Evolutionary conservation across 306 rosid genomes (phyloP).

Genomic region (Prinsepia uniflora): DNA sequence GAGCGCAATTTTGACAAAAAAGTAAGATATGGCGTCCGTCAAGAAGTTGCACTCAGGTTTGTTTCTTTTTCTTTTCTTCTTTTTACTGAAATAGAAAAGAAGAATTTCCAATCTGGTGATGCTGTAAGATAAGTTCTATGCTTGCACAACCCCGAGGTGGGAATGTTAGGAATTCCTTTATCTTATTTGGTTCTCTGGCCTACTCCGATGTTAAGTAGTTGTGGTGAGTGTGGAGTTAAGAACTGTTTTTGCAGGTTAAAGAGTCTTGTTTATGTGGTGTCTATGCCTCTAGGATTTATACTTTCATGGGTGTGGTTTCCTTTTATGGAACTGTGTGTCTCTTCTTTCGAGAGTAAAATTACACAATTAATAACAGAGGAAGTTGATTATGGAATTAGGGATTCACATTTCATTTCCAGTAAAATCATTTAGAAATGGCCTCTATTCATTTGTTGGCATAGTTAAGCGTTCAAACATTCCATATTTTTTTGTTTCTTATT

Average conservation of each 20-base stretch:
- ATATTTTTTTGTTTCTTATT: too few relatives aligned
- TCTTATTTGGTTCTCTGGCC: background rate
- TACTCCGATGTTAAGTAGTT: background rate
- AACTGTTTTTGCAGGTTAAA: background rate
- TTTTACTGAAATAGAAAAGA: background rate
- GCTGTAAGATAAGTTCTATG: background rate
- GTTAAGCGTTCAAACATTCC: conserved; percentile 6
- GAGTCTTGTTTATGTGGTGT: background rate
- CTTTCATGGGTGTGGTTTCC: background rate
- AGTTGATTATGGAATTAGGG: background rate
- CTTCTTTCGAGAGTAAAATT: background rate
- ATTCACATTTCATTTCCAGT: background rate
- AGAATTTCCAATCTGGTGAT: background rate
- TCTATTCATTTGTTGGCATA: conserved; percentile 10
- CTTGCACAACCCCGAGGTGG: background rate
- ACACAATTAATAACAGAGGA: background rate
- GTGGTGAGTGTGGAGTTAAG: background rate
- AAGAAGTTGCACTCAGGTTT: conserved; percentile 94
- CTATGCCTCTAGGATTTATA: background rate
- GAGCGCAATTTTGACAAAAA: conserved; percentile 90
- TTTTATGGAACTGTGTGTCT: background rate
- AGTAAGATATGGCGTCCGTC: conserved; percentile 94
- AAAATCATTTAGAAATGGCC: background rate
- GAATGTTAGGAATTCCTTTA: background rate
- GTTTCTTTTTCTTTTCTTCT: background rate